Evolutionary conservation across 305 asterid genomes (phyloP), one percentile per base, ranked within the genome.

Genomic region (Solanum hybrid): DNA sequence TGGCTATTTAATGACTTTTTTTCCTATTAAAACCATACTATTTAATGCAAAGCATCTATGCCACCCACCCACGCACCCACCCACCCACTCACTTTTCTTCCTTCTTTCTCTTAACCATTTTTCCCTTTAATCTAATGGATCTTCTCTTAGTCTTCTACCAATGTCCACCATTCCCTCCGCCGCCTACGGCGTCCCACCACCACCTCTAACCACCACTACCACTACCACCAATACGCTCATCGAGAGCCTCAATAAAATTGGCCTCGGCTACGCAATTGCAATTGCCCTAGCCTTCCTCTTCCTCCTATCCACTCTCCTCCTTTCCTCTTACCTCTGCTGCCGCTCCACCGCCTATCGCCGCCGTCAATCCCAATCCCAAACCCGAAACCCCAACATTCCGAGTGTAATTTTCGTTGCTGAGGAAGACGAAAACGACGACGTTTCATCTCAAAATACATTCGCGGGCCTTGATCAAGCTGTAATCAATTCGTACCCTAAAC

Each of bases 261-360:
- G 98, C 73, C 90, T 96, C 77, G 98, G 99, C 45, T 96, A 95
- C 91, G 94, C 97, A 88, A 95, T 95, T 76, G 96, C 98, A 88
- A 91, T 95, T 90, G 94, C 98, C 78, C 93, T 95, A 4, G 98
- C 96, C 36, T 97, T 95, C 92, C 98, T 97, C 84, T 96, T 95
- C n/a, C 95, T 97, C 89, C 91, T 95, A 93, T 96, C 98, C 92
- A 86, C 95, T 34, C 13, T 95, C 89, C 92, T 97, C 90, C 93
- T 97, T 32, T 32, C 35, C 35, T 32, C 35, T 32, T 32, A 32
- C 35, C 89, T 95, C 90, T 97, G 96, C 93, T 93, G 92, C 94
- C 95, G 97, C 69, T 91, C 93, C 2, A 5, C 90, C 31, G 89
- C 92, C 89, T 45, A 85, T 2, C 91, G 94, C 78, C 92, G 94